Base-by-base conservation (phyloP, 2,329 filamentous ascomycete species). In the Hypoxylon sp. region DNA sequence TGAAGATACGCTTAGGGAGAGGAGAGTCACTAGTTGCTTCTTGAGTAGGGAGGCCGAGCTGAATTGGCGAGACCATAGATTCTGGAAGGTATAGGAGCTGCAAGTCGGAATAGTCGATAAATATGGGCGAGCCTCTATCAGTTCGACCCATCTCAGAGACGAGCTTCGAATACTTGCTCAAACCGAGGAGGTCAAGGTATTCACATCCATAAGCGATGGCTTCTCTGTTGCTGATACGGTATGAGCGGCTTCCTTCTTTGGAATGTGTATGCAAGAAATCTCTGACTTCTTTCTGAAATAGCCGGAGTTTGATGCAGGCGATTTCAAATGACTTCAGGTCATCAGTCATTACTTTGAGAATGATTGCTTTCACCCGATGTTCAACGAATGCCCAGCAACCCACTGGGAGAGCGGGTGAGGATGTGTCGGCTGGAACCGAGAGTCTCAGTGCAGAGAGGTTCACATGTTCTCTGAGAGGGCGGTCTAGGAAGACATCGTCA, bases 341-440 rank as follows among this genome's bases (percentile, higher is more conserved):
- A 8, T 60, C 35, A 1, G 35, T 19, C 11, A 64, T 1, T 7
- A 17, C 29, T 32, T 50, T 61, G 24, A 65, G 56, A 31, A 68
- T 57, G 10, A 53, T 27, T 31, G 52, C 61, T 15, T 54, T 27
- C 1, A 50, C 61, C 13, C 57, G 10, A n/a, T 57, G 50, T 15
- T 59, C 50, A n/a, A 67, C 5, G n/a, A 24, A 7, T 31, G 52
- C n/a, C 63, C 63, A 66, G 17, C 6, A 15, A 39, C 17, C n/a
- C 5, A 15, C 13, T 29, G 19, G 11, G 31, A 11, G 17, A 21
- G 19, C 7, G 4, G 17, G 2, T 15, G n/a, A 32, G 17, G 2
- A 15, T 17, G 50, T 47, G 7, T 24, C 21, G 21, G 47, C 11
- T 35, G 55, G 31, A 17, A 19, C 13, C 15, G 10, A 13, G 31